These are phyloP conservation scores for Clavulina sp. DNA, from an alignment of 768 basidiomycete genomes.

Conservation along the genomic window DNA sequence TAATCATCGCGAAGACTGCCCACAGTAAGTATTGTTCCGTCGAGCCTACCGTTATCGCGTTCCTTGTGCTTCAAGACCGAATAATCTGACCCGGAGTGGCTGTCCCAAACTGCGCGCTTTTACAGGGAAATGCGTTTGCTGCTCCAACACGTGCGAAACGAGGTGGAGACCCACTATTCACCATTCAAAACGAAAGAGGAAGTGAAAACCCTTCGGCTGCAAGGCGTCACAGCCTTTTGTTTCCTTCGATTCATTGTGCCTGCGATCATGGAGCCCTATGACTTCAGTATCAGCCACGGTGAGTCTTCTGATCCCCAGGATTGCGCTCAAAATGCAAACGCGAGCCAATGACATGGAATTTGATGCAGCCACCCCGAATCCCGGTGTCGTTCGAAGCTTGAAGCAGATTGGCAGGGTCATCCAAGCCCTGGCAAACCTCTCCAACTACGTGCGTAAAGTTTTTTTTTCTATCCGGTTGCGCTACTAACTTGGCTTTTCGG, in stretches of 20 bases:
- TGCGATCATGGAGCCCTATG: conserved; percentile 73
- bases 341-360: conserved; percentile 15
- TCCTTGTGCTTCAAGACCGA: conserved; percentile 5
- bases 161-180: conserved; percentile 33
- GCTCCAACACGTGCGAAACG: conserved; percentile 48
- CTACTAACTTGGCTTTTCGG: background rate
- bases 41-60: no score
- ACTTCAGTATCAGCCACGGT: conserved; percentile 68
- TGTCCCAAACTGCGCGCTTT: conserved; percentile 3
- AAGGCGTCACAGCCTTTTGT: conserved; percentile 76
- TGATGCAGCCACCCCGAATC: conserved; percentile 24
- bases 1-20: conserved; percentile 52
- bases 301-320: conserved; percentile 10
- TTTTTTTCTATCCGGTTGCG: background rate
- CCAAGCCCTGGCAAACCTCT: conserved; percentile 76
- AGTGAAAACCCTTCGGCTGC: conserved; percentile 39
- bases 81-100: background rate
- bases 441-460: conserved; percentile 31
- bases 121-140: conserved; percentile 53
- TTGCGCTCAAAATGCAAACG: background rate
- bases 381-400: conserved; percentile 57
- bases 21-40: conserved; percentile 45
- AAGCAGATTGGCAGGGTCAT: conserved; percentile 79
- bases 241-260: conserved; percentile 84
- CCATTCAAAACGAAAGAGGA: conserved; percentile 21